Percentiles rank a stretch among this genome's conserved stretches.
Evolutionary conservation across 305 asterid species (phyloP).

Genomic region (Fraxinus dipetala): DNA sequence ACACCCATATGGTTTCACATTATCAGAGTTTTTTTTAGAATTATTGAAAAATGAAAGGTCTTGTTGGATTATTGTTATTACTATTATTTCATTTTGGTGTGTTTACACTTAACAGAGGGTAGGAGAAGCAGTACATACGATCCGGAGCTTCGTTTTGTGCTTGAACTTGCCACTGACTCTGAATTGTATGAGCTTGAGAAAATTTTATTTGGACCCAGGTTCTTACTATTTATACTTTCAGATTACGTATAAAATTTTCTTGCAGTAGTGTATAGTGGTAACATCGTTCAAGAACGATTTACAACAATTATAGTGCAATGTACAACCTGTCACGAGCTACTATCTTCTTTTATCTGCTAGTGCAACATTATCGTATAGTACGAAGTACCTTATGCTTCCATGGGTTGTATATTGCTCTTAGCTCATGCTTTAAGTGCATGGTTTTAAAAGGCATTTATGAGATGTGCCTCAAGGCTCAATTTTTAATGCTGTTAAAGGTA

Average conservation of each 20-base stretch:
- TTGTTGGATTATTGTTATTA: constrained; percentile 4
- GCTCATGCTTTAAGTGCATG: not conserved
- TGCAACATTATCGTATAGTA: not conserved
- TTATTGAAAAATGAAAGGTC: not conserved
- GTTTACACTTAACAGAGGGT: constrained; percentile 26
- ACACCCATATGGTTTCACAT: constrained; percentile 40
- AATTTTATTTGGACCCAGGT: constrained; percentile 92
- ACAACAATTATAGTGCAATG: not conserved
- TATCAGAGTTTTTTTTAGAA: not conserved
- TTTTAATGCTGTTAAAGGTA: not conserved
- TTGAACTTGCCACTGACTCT: constrained; percentile 82
- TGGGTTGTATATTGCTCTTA: constrained; percentile 1
- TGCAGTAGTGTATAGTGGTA: not conserved
- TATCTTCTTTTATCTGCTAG: constrained; percentile 4
- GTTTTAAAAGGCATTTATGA: not conserved
- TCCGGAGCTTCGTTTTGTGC: constrained; percentile 79
- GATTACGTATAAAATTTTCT: not conserved
- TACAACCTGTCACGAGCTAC: not conserved
- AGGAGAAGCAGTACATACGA: constrained; percentile 40
- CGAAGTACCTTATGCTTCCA: not conserved
- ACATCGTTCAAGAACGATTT: not conserved
- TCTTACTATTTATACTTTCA: constrained; percentile 6
- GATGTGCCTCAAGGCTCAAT: not conserved
- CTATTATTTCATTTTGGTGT: constrained; percentile 9
- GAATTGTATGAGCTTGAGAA: constrained; percentile 77